Evolutionary conservation across 2,329 filamentous ascomycete species (phyloP).

Genomic region (Paecilomyces formosus): DNA sequence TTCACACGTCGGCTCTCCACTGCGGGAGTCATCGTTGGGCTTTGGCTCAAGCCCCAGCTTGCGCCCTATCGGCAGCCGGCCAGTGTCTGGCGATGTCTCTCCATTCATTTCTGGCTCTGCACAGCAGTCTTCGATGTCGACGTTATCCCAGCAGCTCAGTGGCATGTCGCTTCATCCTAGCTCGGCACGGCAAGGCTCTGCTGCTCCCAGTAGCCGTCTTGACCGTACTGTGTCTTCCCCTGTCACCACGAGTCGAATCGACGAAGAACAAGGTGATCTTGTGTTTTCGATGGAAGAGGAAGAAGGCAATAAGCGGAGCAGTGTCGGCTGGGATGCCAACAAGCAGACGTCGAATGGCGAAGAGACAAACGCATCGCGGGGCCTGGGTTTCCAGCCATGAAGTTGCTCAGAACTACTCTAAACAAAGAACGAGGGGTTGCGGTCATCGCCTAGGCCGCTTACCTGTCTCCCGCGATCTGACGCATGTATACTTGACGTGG

Average conservation of each 20-base stretch:
- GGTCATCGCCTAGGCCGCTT: background rate
- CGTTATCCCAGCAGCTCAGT: constrained; percentile 53
- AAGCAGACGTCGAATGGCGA: constrained; percentile 24
- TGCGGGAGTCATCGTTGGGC: constrained; percentile 53
- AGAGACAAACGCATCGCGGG: constrained; percentile 8
- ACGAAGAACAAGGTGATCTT: constrained; percentile 41
- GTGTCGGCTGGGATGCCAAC: constrained; percentile 24
- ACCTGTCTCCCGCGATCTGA: background rate
- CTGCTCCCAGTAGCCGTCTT: constrained; percentile 25
- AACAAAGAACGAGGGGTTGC: constrained; percentile 7
- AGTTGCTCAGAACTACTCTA: constrained; percentile 3
- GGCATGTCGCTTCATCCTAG: constrained; percentile 37
- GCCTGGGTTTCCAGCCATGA: background rate
- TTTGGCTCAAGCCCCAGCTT: constrained; percentile 44
- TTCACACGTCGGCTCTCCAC: constrained; percentile 58
- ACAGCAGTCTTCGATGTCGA: constrained; percentile 52
- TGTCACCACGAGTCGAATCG: constrained; percentile 38
- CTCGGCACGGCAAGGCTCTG: constrained; percentile 28
- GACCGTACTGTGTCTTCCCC: constrained; percentile 41
- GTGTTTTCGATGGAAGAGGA: constrained; percentile 47
- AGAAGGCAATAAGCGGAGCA: constrained; percentile 37
- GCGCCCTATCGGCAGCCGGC: constrained; percentile 42
- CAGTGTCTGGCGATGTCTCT: constrained; percentile 41
- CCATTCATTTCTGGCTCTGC: constrained; percentile 49
- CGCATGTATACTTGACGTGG: background rate